Evolutionary conservation across 164 flowering plant genomes (phyloP).

Genomic region (Vitis vinifera): DNA sequence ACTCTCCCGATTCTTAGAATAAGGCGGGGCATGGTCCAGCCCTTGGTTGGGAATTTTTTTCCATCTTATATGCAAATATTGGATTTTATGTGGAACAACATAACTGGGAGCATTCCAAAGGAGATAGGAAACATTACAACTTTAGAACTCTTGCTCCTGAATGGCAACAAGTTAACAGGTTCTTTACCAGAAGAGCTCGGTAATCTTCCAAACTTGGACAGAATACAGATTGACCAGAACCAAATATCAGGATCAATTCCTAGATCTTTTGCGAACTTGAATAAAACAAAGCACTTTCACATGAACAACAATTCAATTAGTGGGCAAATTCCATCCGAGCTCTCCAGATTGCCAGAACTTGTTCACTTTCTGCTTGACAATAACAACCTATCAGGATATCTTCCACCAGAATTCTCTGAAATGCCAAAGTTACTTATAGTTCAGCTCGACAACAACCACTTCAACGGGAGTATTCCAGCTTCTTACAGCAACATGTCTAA

Average conservation of each 20-base stretch:
- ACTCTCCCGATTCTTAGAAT: too few relatives aligned
- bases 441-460: too few relatives aligned
- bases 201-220: slow-evolving; percentile 55
- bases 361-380: slow-evolving; percentile 90
- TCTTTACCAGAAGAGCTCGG: slow-evolving; percentile 85
- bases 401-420: slow-evolving; percentile 75
- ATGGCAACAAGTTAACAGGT: slow-evolving; percentile 74
- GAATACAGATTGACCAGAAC: slow-evolving; percentile 83
- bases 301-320: slow-evolving; percentile 94
- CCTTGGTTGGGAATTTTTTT: too few relatives aligned
- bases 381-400: slow-evolving; percentile 84
- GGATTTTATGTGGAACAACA: slow-evolving; percentile 91
- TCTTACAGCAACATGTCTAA: too few relatives aligned
- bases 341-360: slow-evolving; percentile 57
- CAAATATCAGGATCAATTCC: slow-evolving; percentile 79
- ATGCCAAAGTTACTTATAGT: slow-evolving; percentile 68
- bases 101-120: slow-evolving; percentile 82
- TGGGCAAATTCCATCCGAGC: slow-evolving; percentile 81
- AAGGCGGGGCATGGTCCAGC: too few relatives aligned
- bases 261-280: slow-evolving; percentile 67
- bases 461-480: too few relatives aligned
- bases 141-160: slow-evolving; percentile 73
- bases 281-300: slow-evolving; percentile 65
- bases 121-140: slow-evolving; percentile 80
- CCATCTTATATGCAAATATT: too few relatives aligned